phyloP scores from a whole-genome alignment of 768 basidiomycete species.

The Lactarius hengduanensis region DNA sequence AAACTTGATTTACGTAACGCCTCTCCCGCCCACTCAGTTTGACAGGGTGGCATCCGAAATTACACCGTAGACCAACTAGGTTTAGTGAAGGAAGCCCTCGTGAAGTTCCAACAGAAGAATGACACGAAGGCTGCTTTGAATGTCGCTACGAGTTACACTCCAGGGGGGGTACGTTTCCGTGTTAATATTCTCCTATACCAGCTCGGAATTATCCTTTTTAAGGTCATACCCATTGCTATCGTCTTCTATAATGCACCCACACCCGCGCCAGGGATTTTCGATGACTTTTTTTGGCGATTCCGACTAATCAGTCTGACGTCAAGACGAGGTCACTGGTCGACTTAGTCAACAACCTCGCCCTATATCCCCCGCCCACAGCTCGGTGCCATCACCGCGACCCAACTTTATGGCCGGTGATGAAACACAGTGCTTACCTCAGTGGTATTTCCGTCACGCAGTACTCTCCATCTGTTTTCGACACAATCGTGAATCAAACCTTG shows the following conservation, averaged over 20 bases:
- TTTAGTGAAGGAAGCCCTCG: background rate
- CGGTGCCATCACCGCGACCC: too few species aligned
- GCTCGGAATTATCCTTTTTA: too few species aligned
- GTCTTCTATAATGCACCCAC: background rate
- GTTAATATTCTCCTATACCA: too few species aligned
- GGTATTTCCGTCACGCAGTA: background rate
- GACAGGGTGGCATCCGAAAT: background rate
- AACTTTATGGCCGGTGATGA: too few species aligned
- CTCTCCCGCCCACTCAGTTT: too few species aligned
- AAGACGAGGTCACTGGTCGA: too few species aligned
- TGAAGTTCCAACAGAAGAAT: slow-evolving; percentile 10
- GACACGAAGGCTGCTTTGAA: background rate
- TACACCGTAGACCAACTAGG: background rate
- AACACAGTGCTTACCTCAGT: background rate
- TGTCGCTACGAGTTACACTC: background rate
- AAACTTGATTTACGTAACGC: too few species aligned
- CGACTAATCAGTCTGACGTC: background rate
- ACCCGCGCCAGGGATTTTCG: slow-evolving; percentile 16
- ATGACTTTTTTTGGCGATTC: slow-evolving; percentile 26
- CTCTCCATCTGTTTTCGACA: background rate
- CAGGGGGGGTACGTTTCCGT: too few species aligned
- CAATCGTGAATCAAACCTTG: background rate
- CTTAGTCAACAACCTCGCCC: too few species aligned
- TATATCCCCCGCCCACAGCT: too few species aligned
- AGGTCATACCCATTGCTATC: background rate